phyloP scores from a whole-genome alignment of 2,329 filamentous ascomycete genomes.

The Aureobasidium sp. region DNA sequence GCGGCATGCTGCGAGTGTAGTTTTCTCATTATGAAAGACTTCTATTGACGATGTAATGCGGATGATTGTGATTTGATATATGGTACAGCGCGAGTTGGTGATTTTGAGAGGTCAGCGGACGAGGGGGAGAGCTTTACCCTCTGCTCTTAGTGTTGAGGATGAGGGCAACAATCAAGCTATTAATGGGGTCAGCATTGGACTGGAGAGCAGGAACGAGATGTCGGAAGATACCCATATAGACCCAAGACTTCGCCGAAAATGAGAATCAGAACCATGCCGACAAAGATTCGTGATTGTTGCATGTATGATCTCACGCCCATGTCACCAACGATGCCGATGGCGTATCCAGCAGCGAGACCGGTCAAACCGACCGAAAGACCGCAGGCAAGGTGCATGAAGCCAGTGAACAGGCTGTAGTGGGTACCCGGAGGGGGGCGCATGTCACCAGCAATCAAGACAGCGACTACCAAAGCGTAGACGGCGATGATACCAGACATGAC shows the following conservation, averaged over 20 bases:
- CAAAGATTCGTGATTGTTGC: slow-evolving; percentile 91
- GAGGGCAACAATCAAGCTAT: slow-evolving; percentile 81
- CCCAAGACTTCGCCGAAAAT: slow-evolving; percentile 98
- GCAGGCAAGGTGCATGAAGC: slow-evolving; percentile 88
- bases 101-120: neutral
- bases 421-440: slow-evolving; percentile 62
- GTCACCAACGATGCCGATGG: slow-evolving; percentile 93
- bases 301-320: slow-evolving; percentile 89
- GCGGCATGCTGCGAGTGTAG: neutral
- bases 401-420: slow-evolving; percentile 79
- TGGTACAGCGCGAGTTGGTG: slow-evolving; percentile 7
- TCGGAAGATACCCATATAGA: slow-evolving; percentile 72
- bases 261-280: slow-evolving; percentile 96
- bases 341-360: slow-evolving; percentile 89
- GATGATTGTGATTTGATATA: slow-evolving; percentile 4
- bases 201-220: neutral
- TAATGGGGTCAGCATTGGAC: neutral
- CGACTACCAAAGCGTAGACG: slow-evolving; percentile 94
- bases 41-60: slow-evolving; percentile 12
- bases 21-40: slow-evolving; percentile 1
- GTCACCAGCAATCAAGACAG: slow-evolving; percentile 90
- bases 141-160: slow-evolving; percentile 85
- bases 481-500: slow-evolving; percentile 99
- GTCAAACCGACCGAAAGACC: slow-evolving; percentile 88
- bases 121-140: slow-evolving; percentile 35